Conservation (phyloP, 371 early-diverging fungal species). For the Mucor lusitanicus region DNA sequence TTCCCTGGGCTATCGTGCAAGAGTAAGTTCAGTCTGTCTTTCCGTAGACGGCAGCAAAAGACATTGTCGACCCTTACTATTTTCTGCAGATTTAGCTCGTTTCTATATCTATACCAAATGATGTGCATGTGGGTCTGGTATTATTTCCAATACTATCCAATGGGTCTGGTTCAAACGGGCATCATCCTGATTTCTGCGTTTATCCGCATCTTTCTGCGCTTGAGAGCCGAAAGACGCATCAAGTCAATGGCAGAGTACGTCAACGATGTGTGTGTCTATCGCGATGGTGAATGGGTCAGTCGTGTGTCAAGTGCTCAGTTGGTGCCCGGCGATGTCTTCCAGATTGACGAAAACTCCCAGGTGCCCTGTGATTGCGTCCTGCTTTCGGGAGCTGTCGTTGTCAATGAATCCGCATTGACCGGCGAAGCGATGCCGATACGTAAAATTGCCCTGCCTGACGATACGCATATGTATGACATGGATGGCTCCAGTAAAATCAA, state of each 20-base stretch:
- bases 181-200: constrained; percentile 68
- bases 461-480: constrained; percentile 34
- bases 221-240: constrained; percentile 62
- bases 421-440: constrained; percentile 89
- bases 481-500: constrained; percentile 46
- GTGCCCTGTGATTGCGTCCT: constrained; percentile 70
- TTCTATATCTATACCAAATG: constrained; percentile 79
- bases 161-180: constrained; percentile 68
- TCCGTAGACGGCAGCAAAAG: no score
- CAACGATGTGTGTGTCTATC: constrained; percentile 40
- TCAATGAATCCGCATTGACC: constrained; percentile 82
- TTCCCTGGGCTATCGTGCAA: constrained; percentile 49
- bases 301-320: constrained; percentile 51
- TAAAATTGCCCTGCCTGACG: constrained; percentile 67
- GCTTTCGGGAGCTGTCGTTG: constrained; percentile 70
- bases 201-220: constrained; percentile 60
- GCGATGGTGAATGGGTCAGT: constrained; percentile 59
- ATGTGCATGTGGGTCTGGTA: constrained; percentile 73
- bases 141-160: constrained; percentile 66
- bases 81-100: constrained; percentile 47
- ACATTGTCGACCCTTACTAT: no score
- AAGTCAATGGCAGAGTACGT: constrained; percentile 59
- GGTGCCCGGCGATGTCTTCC: constrained; percentile 68
- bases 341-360: constrained; percentile 26
- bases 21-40: constrained; percentile 49